A percentile compares a stretch with the other conserved stretches of the same genome.
These are phyloP conservation scores for Conidiobolus incongruus DNA, from an alignment of 371 early-diverging fungal genomes.

Conservation along the genomic window DNA sequence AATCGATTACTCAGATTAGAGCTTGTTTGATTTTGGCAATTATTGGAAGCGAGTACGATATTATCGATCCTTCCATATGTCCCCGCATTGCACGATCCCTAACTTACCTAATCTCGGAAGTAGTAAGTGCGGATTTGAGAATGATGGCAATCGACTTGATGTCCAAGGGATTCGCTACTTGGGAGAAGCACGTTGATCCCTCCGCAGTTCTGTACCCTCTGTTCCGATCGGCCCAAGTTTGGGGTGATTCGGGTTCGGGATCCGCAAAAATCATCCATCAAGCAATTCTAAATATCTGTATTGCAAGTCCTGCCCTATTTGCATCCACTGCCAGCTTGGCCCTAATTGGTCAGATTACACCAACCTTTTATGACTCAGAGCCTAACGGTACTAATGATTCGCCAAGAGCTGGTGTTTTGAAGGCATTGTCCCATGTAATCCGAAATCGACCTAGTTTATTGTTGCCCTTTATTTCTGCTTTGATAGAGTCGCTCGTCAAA, in stretches of 20 bases:
- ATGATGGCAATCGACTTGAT: constrained; percentile 50
- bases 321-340: constrained; percentile 19
- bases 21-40: neutral
- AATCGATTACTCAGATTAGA: neutral
- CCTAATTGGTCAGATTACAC: constrained; percentile 13
- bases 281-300: constrained; percentile 51
- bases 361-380: constrained; percentile 52
- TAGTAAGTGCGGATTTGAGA: constrained; percentile 27
- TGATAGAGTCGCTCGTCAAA: constrained; percentile 60
- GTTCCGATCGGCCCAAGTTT: constrained; percentile 16
- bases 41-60: constrained; percentile 15
- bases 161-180: constrained; percentile 46
- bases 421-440: constrained; percentile 45
- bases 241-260: constrained; percentile 11
- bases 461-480: constrained; percentile 25
- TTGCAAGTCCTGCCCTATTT: constrained; percentile 37
- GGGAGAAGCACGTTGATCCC: constrained; percentile 58
- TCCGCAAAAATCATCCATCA: constrained; percentile 24
- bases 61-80: neutral
- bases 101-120: constrained; percentile 25
- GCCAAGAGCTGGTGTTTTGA: constrained; percentile 31
- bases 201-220: constrained; percentile 39
- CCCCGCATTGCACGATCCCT: constrained; percentile 22
- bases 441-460: constrained; percentile 47
- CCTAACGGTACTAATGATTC: constrained; percentile 30